Evolutionary conservation across 768 basidiomycete genomes (phyloP), one percentile per base, ranked within the genome.

Genomic region (Lepiota venenata): DNA sequence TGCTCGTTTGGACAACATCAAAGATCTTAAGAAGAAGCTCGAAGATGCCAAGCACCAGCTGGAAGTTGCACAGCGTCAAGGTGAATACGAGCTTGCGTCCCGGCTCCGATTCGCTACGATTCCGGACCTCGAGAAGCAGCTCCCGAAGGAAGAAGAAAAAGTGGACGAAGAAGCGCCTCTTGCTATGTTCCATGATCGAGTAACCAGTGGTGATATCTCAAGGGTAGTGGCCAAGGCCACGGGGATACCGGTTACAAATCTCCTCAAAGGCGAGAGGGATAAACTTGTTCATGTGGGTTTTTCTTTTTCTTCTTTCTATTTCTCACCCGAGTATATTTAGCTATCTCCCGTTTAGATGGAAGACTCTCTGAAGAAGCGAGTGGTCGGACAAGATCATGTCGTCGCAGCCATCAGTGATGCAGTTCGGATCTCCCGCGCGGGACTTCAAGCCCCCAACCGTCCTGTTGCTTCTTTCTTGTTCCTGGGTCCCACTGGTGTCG

Each of bases 401-500:
- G 79, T 98, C 25, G 67, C 78, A 1, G 84, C 93, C 4, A 83
- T 97, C 59, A 87, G 88, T 55, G 90, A 97, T 61, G 93, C 95
- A 12, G 91, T 98, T 20, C 83, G 93, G 15, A 89, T 98, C 48
- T 96, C 93, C 27, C 84, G 95, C 47, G 91, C 94, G 2, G 95
- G 96, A 0, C 68, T 98, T 16, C 88, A 93, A 61, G 88, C 91
- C 1, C 90, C 92, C 6, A 89, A 90, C 60, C 76, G 93, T 14
- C 96, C 95, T 1, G 86, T 96, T 15, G 93, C 95, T 2, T 93
- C 91, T 1, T 95, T 97, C 82, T 74, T 97, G 41, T 93, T 97
- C 76, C 69, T 91, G 53, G 92, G 92, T 1, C 90, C 93, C 0
- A 92, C 91, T 0, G 93, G 93, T 59, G 90, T 91, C 2, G 92